Evolutionary conservation across 2,329 filamentous ascomycete species (phyloP).

Genomic region (Plectosphaerella sp.): DNA sequence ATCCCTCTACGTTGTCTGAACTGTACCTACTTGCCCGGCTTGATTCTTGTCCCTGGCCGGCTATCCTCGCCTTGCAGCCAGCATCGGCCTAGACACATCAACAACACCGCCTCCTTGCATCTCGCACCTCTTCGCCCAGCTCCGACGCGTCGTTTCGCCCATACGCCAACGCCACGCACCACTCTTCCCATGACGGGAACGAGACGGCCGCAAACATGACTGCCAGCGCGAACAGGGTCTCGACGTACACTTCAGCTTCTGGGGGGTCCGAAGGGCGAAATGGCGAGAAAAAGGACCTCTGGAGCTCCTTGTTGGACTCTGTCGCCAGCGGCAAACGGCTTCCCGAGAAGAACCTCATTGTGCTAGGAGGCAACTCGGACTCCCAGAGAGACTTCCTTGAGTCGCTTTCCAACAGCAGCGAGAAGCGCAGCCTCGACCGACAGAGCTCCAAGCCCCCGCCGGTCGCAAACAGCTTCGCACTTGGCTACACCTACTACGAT

Average conservation of each 20-base stretch:
- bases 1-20: too few species aligned
- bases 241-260: conserved; percentile 54
- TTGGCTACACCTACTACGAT: conserved; percentile 94
- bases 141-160: too few species aligned
- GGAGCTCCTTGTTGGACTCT: conserved; percentile 88
- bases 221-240: conserved; percentile 50
- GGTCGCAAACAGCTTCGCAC: conserved; percentile 84
- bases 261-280: conserved; percentile 50
- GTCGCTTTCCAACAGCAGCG: conserved; percentile 49
- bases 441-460: conserved; percentile 62
- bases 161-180: not conserved
- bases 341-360: conserved; percentile 85
- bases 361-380: conserved; percentile 78
- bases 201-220: conserved; percentile 33
- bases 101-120: not conserved
- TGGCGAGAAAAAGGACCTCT: conserved; percentile 81
- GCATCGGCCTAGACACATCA: conserved; percentile 2
- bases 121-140: not conserved
- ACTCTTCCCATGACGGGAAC: conserved; percentile 1
- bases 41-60: too few species aligned
- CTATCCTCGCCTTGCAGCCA: not conserved
- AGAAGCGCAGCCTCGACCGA: conserved; percentile 48
- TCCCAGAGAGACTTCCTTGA: conserved; percentile 83
- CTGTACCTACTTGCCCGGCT: not conserved
- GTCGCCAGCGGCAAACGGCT: conserved; percentile 87